Base-by-base conservation (phyloP, 2,329 filamentous ascomycete species). In the Colletotrichum gigasporum region DNA sequence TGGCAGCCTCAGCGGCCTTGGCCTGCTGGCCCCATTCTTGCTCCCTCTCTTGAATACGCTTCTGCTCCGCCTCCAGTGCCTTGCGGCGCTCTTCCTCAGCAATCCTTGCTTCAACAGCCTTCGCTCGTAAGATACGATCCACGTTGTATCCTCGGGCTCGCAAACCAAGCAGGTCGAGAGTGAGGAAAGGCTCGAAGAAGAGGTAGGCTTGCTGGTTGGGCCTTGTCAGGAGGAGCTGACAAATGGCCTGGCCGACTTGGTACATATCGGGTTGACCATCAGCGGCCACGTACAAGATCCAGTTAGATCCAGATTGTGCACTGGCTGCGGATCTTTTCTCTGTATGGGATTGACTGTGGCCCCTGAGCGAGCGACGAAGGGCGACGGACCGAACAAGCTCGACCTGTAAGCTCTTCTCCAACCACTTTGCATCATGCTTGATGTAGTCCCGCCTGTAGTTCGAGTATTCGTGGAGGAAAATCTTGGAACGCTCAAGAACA, bases 111-210 rank as follows among this genome's bases (percentile, higher is more conserved):
- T 98, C 94, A 2, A 92, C 92, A 18, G 91, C 93, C 79, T 96
- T 96, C 56, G 91, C 91, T 35, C 93, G 88, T 20, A 99, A 83
- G 67, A 99, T 98, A 51, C 96, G 91, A 72, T 97, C 93, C 37
- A 99, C 96, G 69, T 99, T 98, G 82, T 97, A 98, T 2, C 96
- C 96, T 68, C 96, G 93, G 65, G 90, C 89, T 71, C 93, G 90
- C 39, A 99, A 80, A 53, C 94, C 90, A 47, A 91, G 86, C 22
- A 99, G 83, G 70, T 95, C 93, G 8, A 96, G 89, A 62, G 92
- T 95, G 35, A 99, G 81, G 67, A 99, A 91, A 55, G 93, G 94
- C 77, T 98, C 96, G 59, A 99, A 88, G 56, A 96, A 95, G 59
- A 97, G 86, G 57, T 93, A 93, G 2, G 95, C 94, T 73, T 96